A percentile compares a stretch with the other conserved stretches of the same genome.
Conservation (phyloP, 176 grass and related monocot species). For the Ampelocalamus luodianensis region DNA sequence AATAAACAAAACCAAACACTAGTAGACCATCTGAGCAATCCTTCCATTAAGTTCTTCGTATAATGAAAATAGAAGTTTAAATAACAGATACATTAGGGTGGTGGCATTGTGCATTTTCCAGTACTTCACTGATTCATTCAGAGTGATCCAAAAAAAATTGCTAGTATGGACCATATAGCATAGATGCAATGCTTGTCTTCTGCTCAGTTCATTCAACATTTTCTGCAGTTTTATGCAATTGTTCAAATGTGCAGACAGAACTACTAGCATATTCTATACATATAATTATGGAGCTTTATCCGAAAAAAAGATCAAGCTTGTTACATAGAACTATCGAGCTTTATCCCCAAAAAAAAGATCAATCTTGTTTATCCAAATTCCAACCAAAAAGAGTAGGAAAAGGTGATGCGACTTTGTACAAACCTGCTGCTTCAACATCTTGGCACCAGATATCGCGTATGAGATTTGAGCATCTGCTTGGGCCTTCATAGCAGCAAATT, state of each 20-base stretch:
- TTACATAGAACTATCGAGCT: neutral
- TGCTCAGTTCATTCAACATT: neutral
- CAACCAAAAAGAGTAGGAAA: neutral
- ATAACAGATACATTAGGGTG: neutral
- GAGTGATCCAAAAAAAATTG: conserved; percentile 1
- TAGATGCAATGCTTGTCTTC: neutral
- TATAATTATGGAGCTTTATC: neutral
- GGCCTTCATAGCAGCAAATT: conserved; percentile 84
- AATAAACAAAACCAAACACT: conserved; percentile 8
- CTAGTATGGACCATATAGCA: neutral
- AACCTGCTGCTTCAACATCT: conserved; percentile 91
- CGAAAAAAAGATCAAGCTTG: neutral
- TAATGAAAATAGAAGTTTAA: neutral
- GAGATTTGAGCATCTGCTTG: conserved; percentile 82
- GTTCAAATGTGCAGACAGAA: neutral
- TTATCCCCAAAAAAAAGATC: neutral
- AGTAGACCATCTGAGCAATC: conserved; percentile 6
- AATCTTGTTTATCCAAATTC: neutral
- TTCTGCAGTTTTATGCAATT: neutral
- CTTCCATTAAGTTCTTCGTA: neutral
- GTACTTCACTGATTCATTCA: neutral
- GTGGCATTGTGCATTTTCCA: neutral
- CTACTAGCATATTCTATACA: conserved; percentile 23
- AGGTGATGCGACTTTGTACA: neutral
- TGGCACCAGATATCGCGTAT: conserved; percentile 72